Percentiles rank a stretch among this genome's conserved stretches.
These are phyloP conservation scores for Pezicula rhizophila DNA, from an alignment of 2,329 filamentous ascomycete species.

Conservation along the genomic window DNA sequence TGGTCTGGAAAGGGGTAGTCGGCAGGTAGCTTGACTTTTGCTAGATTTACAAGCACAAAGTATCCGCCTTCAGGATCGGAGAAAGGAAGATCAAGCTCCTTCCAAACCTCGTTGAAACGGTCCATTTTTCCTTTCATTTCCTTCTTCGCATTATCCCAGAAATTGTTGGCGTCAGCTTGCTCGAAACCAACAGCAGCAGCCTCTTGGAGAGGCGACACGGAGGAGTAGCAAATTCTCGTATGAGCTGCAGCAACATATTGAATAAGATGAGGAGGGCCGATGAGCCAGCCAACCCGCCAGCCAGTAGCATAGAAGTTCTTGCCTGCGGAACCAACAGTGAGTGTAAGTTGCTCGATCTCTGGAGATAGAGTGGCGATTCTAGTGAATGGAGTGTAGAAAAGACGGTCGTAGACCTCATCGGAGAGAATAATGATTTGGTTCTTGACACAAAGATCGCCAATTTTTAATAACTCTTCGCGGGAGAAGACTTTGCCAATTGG, in stretches of 20 bases:
- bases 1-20: constrained; percentile 86
- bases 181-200: constrained; percentile 92
- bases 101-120: constrained; percentile 76
- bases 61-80: constrained; percentile 90
- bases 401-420: constrained; percentile 88
- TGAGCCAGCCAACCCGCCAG: constrained; percentile 92
- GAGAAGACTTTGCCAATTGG: constrained; percentile 95
- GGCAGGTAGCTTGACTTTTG: constrained; percentile 75
- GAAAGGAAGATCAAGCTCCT: constrained; percentile 62
- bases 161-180: constrained; percentile 74
- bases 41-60: constrained; percentile 92
- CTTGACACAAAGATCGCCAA: constrained; percentile 85
- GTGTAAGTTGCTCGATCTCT: constrained; percentile 78
- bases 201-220: constrained; percentile 89
- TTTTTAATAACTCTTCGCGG: constrained; percentile 71
- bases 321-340: constrained; percentile 92
- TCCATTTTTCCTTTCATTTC: constrained; percentile 91
- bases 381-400: constrained; percentile 94
- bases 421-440: constrained; percentile 90
- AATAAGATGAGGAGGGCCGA: constrained; percentile 82
- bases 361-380: constrained; percentile 86
- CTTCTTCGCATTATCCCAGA: constrained; percentile 76
- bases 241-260: constrained; percentile 89
- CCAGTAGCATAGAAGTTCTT: constrained; percentile 99
- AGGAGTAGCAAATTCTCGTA: constrained; percentile 92